These are phyloP conservation scores for Ampelomyces quisqualis DNA, from an alignment of 2,329 filamentous ascomycete species.

Conservation along the genomic window DNA sequence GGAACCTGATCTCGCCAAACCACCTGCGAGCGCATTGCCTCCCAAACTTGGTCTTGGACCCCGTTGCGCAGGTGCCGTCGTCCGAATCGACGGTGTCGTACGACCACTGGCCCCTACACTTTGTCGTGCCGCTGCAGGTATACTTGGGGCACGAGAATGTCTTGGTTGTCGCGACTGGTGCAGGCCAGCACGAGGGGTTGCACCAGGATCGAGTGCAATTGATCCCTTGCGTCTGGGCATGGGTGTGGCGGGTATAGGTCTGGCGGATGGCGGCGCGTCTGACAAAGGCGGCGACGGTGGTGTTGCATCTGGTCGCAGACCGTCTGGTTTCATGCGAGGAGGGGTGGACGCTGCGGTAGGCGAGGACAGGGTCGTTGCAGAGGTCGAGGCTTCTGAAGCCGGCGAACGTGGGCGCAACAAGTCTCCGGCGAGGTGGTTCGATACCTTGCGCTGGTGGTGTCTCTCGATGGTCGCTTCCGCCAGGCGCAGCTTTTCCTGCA, in stretches of 20 bases:
- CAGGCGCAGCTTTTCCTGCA: conserved; percentile 88
- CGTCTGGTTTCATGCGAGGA: conserved; percentile 66
- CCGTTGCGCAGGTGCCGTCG: conserved; percentile 40
- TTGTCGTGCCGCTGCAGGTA: conserved; percentile 49
- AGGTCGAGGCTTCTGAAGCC: conserved; percentile 73
- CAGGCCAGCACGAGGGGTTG: conserved; percentile 57
- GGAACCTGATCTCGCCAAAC: conserved; percentile 65
- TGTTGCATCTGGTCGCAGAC: conserved; percentile 67
- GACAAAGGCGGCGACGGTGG: conserved; percentile 94
- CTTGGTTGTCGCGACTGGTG: conserved; percentile 47
- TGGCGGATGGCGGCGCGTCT: conserved; percentile 67
- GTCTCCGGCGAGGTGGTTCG: conserved; percentile 51
- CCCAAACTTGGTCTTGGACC: conserved; percentile 46
- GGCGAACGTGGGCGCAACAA: conserved; percentile 62
- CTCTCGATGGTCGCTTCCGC: conserved; percentile 55
- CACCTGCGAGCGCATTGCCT: conserved; percentile 52
- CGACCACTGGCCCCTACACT: conserved; percentile 38
- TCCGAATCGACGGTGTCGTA: conserved; percentile 48
- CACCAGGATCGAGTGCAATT: conserved; percentile 53
- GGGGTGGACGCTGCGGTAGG: conserved; percentile 88
- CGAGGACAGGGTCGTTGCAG: conserved; percentile 79
- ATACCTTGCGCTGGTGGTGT: conserved; percentile 54
- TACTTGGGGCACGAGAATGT: conserved; percentile 61
- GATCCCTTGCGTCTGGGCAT: conserved; percentile 46
- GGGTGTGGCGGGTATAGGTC: conserved; percentile 44